Base-by-base conservation (phyloP, 2,329 filamentous ascomycete species). In the Neonectria punicea region DNA sequence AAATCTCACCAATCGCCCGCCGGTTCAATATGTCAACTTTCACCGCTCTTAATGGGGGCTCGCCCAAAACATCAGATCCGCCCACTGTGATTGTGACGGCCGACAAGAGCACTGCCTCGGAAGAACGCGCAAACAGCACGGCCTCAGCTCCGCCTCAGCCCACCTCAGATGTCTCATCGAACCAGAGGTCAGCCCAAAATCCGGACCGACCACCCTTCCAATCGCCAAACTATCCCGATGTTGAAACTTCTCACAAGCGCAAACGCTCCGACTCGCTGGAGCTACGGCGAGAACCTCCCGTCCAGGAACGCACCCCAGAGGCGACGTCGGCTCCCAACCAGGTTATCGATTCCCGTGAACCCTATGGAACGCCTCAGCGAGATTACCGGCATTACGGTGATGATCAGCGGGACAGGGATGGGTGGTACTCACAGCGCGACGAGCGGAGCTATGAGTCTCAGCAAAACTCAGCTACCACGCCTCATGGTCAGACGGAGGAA, bases 231-330 rank as follows among this genome's bases (percentile, higher is more conserved):
- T 83, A 84, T 70, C 69, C 82, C 6, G 82, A 85, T 34, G 73
- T 76, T n/a, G 86, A 89, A 39, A 75, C 73, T 16, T 80, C 85
- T 18, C 85, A 88, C 71, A 91, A 90, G 79, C 87, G 89, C 73
- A 95, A 93, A 78, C 87, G 92, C 65, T 93, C 92, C 7, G 81
- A 84, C 50, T 92, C 91, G 6, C 77, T 82, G 41, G 90, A 90
- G 61, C 77, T 76, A 7, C 76, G 79, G 58, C 79, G 80, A 69
- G 82, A 84, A 22, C 67, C 64, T 30, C 65, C 70, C 7, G 61
- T 69, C 8, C 76, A 79, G 46, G 77, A 80, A 63, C 74, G 73
- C 5, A 79, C 79, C 14, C 78, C 78, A 30, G 80, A 80, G 55
- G 72, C 71, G 25, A 71, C 75, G 14, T 68, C 74, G 14, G 69